Conservation (phyloP, 2,329 filamentous ascomycete genomes). For the Microcera coccophila region DNA sequence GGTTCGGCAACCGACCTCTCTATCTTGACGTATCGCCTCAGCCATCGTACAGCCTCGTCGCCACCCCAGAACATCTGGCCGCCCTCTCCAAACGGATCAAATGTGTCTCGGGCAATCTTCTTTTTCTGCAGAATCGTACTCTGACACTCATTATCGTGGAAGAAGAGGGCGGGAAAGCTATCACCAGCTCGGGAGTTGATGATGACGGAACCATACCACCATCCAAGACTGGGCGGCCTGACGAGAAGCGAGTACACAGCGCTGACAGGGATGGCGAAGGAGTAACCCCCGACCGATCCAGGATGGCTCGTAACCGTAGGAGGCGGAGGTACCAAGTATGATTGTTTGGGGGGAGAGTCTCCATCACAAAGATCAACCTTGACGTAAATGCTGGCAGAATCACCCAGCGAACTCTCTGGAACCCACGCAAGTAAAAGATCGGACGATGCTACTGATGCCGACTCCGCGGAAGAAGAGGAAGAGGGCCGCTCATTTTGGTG, state of each 20-base stretch:
- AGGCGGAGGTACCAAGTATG: conserved; percentile 86
- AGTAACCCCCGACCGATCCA: conserved; percentile 70
- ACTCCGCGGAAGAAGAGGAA: conserved; percentile 30
- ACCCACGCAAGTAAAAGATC: conserved; percentile 89
- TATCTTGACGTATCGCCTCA: conserved; percentile 77
- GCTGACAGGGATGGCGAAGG: conserved; percentile 86
- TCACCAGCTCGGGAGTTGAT: conserved; percentile 90
- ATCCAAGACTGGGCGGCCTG: conserved; percentile 86
- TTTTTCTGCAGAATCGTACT: conserved; percentile 94
- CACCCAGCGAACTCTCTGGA: conserved; percentile 82
- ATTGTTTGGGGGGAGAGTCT: conserved; percentile 76
- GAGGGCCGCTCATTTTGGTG: conserved; percentile 37
- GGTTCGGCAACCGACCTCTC: conserved; percentile 83
- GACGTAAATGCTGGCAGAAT: conserved; percentile 83
- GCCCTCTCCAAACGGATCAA: conserved; percentile 82
- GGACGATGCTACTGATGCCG: conserved; percentile 52
- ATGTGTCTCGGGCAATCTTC: conserved; percentile 74
- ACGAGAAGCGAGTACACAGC: conserved; percentile 89
- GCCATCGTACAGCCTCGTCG: conserved; percentile 88
- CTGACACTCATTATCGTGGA: conserved; percentile 95
- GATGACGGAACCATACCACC: conserved; percentile 97
- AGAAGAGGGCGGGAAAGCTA: conserved; percentile 92
- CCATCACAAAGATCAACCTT: conserved; percentile 88
- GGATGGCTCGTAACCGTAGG: conserved; percentile 77
- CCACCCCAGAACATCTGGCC: conserved; percentile 96